Evolutionary conservation across 805 yeast species (phyloP).

Genomic region (Pichia paraexigua): DNA sequence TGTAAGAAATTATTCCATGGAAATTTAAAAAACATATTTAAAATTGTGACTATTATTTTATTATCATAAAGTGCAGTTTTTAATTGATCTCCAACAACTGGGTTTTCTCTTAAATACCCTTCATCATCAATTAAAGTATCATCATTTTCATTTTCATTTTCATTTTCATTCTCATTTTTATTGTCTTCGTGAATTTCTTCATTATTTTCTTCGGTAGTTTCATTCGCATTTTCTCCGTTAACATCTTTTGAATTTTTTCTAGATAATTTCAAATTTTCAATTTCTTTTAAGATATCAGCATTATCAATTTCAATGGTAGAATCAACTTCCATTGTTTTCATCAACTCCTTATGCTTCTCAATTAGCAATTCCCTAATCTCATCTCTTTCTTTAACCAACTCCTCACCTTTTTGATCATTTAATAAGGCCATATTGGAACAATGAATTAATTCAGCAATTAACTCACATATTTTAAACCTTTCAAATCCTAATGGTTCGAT

Average conservation of each 20-base stretch:
- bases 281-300: conserved; percentile 27
- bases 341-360: conserved; percentile 23
- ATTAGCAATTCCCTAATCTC: conserved; percentile 44
- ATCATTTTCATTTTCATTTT: conserved; percentile 12
- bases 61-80: conserved; percentile 77
- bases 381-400: conserved; percentile 62
- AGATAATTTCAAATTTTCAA: conserved; percentile 24
- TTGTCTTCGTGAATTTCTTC: conserved; percentile 15
- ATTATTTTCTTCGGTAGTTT: background rate
- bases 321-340: conserved; percentile 22
- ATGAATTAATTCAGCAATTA: conserved; percentile 88
- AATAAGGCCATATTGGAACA: conserved; percentile 95
- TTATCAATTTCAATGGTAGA: conserved; percentile 25
- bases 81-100: conserved; percentile 81
- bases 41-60: conserved; percentile 56
- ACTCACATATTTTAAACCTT: conserved; percentile 81
- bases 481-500: conserved; percentile 83
- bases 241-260: conserved; percentile 9
- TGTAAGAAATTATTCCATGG: conserved; percentile 98
- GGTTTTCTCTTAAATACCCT: conserved; percentile 39
- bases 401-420: conserved; percentile 68
- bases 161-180: conserved; percentile 12
- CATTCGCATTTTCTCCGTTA: background rate
- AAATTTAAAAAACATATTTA: conserved; percentile 67
- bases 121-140: conserved; percentile 18